Conservation (phyloP, 108 stramenopile genomes). For the Cyclotella kingstonii region DNA sequence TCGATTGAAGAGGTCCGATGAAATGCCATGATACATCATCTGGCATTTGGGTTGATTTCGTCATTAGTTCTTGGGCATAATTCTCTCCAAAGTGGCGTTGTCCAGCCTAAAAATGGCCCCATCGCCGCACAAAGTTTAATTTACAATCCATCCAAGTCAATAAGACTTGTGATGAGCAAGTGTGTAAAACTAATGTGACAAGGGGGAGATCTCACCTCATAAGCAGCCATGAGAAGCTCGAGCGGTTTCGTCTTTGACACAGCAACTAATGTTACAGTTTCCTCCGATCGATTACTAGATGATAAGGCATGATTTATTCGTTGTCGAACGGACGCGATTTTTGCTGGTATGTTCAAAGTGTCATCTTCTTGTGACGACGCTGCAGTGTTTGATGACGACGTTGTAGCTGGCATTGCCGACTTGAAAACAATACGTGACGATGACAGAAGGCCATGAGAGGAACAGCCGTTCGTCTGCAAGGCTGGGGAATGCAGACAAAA, state of each 20-base stretch:
- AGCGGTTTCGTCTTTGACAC: constrained; percentile 96
- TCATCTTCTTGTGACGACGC: not conserved
- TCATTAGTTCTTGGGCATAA: constrained; percentile 97
- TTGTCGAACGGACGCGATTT: constrained; percentile 27
- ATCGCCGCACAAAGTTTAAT: not conserved
- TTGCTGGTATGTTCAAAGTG: constrained; percentile 31
- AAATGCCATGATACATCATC: constrained; percentile 91
- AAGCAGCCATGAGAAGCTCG: constrained; percentile 79
- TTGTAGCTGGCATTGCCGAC: too few species aligned
- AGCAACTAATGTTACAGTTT: constrained; percentile 73
- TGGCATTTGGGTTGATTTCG: constrained; percentile 86
- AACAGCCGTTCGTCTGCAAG: not conserved
- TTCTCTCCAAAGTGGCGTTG: constrained; percentile 97
- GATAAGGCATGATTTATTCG: constrained; percentile 26
- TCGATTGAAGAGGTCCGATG: constrained; percentile 96
- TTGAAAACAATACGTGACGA: too few species aligned
- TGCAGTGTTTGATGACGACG: too few species aligned
- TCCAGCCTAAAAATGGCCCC: constrained; percentile 46
- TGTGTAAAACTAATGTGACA: not conserved
- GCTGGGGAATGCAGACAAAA: not conserved
- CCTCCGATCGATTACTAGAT: constrained; percentile 19
- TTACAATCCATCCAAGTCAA: not conserved
- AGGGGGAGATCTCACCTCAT: constrained; percentile 44
- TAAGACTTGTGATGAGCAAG: not conserved
- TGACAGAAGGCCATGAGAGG: not conserved